Percentiles rank a stretch among this genome's conserved stretches.
Evolutionary conservation across 345 rosid genomes (phyloP).

Genomic region (Ailanthus altissimus): DNA sequence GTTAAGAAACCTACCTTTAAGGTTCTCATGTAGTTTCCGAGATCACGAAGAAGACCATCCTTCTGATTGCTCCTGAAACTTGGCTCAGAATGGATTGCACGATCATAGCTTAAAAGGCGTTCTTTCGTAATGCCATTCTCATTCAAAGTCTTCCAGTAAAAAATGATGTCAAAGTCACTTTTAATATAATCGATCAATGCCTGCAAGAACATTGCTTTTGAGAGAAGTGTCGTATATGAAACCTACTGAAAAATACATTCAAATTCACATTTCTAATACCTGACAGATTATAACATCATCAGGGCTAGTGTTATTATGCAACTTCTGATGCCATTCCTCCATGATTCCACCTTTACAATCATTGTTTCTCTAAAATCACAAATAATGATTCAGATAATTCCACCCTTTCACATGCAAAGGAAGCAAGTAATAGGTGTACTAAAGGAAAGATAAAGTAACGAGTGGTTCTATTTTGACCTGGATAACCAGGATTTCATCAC

Average conservation of each 20-base stretch:
- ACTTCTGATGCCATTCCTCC: conserved; percentile 99
- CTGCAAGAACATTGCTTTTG: conserved; percentile 46
- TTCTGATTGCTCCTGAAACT: conserved; percentile 75
- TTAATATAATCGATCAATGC: conserved; percentile 80
- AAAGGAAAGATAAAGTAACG: conserved; percentile 24
- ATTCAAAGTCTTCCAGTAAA: conserved; percentile 96
- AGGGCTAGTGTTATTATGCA: conserved; percentile 99
- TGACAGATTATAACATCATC: conserved; percentile 97
- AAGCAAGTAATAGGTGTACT: conserved; percentile 14
- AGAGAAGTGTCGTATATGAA: background rate
- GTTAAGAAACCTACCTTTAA: conserved; percentile 65
- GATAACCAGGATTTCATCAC: conserved; percentile 94
- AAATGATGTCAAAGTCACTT: conserved; percentile 74
- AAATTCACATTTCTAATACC: conserved; percentile 48
- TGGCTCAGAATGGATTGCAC: conserved; percentile 90
- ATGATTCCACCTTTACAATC: conserved; percentile 97
- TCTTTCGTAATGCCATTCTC: conserved; percentile 94
- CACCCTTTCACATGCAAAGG: conserved; percentile 1
- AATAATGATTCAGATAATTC: conserved; percentile 12
- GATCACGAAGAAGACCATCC: conserved; percentile 86
- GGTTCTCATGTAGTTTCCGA: conserved; percentile 93
- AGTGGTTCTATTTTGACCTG: conserved; percentile 58
- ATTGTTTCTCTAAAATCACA: conserved; percentile 72
- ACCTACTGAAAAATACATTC: conserved; percentile 16
- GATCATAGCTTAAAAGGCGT: conserved; percentile 94